A percentile compares a stretch with the other conserved stretches of the same genome.
Conservation (phyloP, 2,329 filamentous ascomycete genomes). For the Phialemoniopsis sp. region DNA sequence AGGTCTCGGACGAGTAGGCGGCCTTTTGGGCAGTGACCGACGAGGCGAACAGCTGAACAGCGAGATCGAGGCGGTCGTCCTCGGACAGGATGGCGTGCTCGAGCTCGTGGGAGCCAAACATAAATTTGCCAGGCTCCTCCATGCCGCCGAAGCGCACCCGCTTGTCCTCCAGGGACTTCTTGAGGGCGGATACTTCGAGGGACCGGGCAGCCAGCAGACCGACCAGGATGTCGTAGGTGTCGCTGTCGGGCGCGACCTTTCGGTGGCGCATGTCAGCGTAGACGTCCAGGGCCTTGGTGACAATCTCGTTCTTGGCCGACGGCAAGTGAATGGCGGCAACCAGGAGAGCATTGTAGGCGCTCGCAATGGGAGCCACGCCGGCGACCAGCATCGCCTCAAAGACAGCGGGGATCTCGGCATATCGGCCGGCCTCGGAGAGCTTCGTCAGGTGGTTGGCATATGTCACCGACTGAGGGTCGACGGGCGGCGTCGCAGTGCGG, state of each 20-base stretch:
- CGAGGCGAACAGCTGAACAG: conserved; percentile 78
- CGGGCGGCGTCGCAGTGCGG: conserved; percentile 56
- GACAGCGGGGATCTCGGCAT: conserved; percentile 82
- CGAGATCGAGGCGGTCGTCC: conserved; percentile 81
- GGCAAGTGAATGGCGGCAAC: conserved; percentile 81
- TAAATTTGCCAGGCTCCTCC: conserved; percentile 79
- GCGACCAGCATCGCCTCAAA: conserved; percentile 88
- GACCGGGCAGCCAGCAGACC: conserved; percentile 77
- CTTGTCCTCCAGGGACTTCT: conserved; percentile 73
- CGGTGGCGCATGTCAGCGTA: conserved; percentile 95
- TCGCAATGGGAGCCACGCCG: conserved; percentile 73
- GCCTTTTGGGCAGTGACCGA: conserved; percentile 60
- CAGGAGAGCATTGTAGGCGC: conserved; percentile 89
- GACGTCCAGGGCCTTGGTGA: conserved; percentile 88
- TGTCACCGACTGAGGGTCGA: conserved; percentile 60
- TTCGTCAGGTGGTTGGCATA: conserved; percentile 78
- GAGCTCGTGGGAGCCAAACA: conserved; percentile 82
- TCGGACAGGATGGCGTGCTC: conserved; percentile 83
- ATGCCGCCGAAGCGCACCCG: conserved; percentile 80
- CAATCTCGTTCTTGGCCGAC: conserved; percentile 73
- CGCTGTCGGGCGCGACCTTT: conserved; percentile 73
- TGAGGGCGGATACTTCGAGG: conserved; percentile 70
- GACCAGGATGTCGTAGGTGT: conserved; percentile 86
- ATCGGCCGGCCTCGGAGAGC: conserved; percentile 67
- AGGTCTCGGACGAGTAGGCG: conserved; percentile 76